Conservation (phyloP, 257 asterid species). For the Echites panduratus region DNA sequence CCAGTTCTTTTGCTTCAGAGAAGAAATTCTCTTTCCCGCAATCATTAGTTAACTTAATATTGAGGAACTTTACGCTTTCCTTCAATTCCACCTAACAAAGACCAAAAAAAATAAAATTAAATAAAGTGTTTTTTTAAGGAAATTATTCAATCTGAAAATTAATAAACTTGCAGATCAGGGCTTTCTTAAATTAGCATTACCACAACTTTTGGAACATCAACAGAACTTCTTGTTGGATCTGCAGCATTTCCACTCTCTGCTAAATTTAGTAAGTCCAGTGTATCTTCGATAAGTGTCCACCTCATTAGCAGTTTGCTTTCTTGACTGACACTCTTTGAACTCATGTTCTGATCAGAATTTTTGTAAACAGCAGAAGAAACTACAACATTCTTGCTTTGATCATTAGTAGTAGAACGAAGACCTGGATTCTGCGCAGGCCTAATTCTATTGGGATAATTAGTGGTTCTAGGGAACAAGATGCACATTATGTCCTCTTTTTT, state of each 20-base stretch:
- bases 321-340: constrained; percentile 12
- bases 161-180: background rate
- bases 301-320: background rate
- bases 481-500: constrained; percentile 26
- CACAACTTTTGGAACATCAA: background rate
- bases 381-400: background rate
- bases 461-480: constrained; percentile 28
- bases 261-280: background rate
- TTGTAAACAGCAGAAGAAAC: background rate
- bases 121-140: background rate
- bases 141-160: background rate
- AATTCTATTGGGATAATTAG: background rate
- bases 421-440: background rate
- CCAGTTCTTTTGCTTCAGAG: background rate
- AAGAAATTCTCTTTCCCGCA: background rate
- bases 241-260: background rate
- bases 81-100: constrained; percentile 2
- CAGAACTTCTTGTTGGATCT: background rate
- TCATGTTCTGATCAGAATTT: background rate
- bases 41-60: background rate
- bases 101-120: no score
- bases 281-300: background rate
- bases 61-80: background rate
- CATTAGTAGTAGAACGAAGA: background rate
- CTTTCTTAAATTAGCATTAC: background rate